Evolutionary conservation across 2,329 filamentous ascomycete genomes (phyloP).

Genomic region (Penicillium sp.): DNA sequence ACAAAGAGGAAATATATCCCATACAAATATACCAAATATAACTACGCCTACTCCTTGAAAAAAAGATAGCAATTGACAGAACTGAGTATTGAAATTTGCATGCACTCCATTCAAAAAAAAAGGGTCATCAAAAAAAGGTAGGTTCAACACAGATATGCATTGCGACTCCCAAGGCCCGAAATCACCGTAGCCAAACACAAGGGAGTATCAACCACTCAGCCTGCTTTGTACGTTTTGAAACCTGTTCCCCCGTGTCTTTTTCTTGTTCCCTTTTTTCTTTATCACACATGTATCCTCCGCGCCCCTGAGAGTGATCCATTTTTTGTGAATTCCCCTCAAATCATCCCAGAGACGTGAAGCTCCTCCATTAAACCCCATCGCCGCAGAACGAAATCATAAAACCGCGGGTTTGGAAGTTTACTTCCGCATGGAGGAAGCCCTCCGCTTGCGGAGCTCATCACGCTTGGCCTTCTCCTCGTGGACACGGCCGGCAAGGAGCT

Average conservation of each 20-base stretch:
- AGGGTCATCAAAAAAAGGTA: conserved; percentile 25
- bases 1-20: not conserved
- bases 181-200: conserved; percentile 17
- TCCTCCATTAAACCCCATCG: conserved; percentile 33
- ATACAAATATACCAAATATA: not conserved
- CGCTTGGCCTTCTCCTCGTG: conserved; percentile 92
- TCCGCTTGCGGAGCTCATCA: conserved; percentile 92
- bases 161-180: conserved; percentile 15
- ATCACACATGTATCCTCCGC: conserved; percentile 24
- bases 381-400: conserved; percentile 31
- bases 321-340: conserved; percentile 20
- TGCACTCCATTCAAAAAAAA: conserved; percentile 27
- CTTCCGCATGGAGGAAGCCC: conserved; percentile 92
- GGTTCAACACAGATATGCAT: conserved; percentile 24
- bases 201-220: conserved; percentile 20
- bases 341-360: conserved; percentile 35
- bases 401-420: conserved; percentile 49
- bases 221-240: conserved; percentile 17
- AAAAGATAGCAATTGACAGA: conserved; percentile 10
- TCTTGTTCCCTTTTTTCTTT: conserved; percentile 19
- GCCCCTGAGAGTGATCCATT: conserved; percentile 21
- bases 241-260: conserved; percentile 16
- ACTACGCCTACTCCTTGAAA: not conserved
- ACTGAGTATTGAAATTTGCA: conserved; percentile 23
- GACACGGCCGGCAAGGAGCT: conserved; percentile 95